Evolutionary conservation across 192 early-diverging fungal genomes (phyloP).

Genomic region (Chytriomyces hyalinus): DNA sequence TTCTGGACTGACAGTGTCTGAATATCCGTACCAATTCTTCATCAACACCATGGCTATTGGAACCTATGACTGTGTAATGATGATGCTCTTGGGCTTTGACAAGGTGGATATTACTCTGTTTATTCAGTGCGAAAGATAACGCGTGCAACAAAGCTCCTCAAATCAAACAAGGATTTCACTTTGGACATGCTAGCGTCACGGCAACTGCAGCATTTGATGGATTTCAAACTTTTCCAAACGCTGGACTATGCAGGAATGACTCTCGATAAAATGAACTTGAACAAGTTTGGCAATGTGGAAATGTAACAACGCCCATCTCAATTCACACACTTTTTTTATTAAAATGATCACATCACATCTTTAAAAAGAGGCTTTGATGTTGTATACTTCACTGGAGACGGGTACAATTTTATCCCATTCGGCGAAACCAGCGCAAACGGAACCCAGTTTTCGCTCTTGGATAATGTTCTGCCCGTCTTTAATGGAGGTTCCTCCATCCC

Average conservation of each 20-base stretch:
- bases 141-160: slow-evolving; percentile 1
- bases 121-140: not conserved
- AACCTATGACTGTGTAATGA: slow-evolving; percentile 21
- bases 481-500: slow-evolving; percentile 9
- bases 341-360: too few species aligned
- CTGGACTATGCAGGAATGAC: not conserved
- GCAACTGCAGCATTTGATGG: slow-evolving; percentile 10
- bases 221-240: slow-evolving; percentile 18
- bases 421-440: not conserved
- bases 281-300: not conserved
- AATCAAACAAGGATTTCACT: not conserved
- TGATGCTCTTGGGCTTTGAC: slow-evolving; percentile 26
- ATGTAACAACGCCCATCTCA: not conserved
- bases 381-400: not conserved
- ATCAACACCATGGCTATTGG: not conserved
- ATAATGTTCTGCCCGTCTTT: not conserved
- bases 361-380: not conserved
- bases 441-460: not conserved
- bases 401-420: not conserved
- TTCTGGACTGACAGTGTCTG: not conserved
- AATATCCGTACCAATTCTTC: not conserved
- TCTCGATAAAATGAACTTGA: not conserved
- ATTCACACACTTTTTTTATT: too few species aligned
- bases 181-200: slow-evolving; percentile 2
- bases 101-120: slow-evolving; percentile 12